Percentiles rank a stretch among this genome's conserved stretches.
phyloP scores from a whole-genome alignment of 75 land plant species.

The Picea sitchensis region DNA sequence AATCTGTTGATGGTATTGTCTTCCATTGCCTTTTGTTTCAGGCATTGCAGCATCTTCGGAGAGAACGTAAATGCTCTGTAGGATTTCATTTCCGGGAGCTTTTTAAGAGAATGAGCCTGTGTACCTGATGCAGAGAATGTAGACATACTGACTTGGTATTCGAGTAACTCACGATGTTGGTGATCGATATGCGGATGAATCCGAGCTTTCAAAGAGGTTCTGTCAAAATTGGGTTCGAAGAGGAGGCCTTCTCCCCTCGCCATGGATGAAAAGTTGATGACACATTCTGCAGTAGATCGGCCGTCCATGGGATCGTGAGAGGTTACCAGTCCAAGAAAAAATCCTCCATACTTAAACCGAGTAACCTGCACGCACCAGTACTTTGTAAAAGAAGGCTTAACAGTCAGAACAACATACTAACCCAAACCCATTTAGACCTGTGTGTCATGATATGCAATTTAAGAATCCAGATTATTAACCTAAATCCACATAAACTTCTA shows the following conservation, averaged over 20 bases:
- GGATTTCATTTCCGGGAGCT: not conserved
- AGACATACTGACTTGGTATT: not conserved
- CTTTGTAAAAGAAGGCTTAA: not conserved
- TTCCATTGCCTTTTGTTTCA: conserved; percentile 23
- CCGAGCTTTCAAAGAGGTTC: conserved; percentile 35
- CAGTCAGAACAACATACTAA: not conserved
- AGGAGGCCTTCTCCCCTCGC: conserved; percentile 30
- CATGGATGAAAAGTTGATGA: conserved; percentile 29
- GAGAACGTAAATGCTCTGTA: conserved; percentile 26
- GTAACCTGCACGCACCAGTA: conserved; percentile 30
- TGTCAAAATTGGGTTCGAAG: conserved; percentile 19
- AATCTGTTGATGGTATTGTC: conserved; percentile 17
- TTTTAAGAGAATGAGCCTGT: not conserved
- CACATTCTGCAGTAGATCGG: conserved; percentile 25
- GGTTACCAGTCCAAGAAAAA: conserved; percentile 34
- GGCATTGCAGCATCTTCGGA: conserved; percentile 9
- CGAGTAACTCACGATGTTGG: conserved; percentile 30
- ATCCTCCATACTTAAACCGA: conserved; percentile 49
- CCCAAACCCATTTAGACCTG: no score
- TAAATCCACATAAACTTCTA: no score
- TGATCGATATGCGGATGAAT: conserved; percentile 34
- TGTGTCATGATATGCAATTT: no score
- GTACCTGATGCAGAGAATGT: conserved; percentile 14
- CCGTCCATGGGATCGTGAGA: conserved; percentile 51
- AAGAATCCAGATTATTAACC: no score